Base-by-base conservation (phyloP, 805 yeast genomes). In the Tetrapisispora taiwanensis region DNA sequence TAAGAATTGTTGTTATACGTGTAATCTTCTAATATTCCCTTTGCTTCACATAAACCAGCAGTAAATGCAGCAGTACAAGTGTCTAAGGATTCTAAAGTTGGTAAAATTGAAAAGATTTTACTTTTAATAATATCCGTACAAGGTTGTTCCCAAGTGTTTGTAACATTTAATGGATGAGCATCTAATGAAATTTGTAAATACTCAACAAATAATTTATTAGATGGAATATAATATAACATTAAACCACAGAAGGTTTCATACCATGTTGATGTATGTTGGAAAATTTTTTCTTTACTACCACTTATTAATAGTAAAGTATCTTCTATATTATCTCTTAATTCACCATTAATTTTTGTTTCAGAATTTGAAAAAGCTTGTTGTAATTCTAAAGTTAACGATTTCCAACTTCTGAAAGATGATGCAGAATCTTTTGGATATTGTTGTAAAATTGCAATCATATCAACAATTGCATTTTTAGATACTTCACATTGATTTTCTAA, bases 31-130 rank as follows among this genome's bases (percentile, higher is more conserved):
- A 83, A 66, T 24, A 75, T 61, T 2, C 87, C 86, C 48, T 77
- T 74, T 4, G 82, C 74, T 51, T 83, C 87, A 44, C 81, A 67
- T 15, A 83, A 55, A 14, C 76, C 75, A 7, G 87, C 73, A 3
- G 75, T 59, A 52, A 74, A 78, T 0, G 87, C 78, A 1, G 85
- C 76, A 2, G 84, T 77, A 14, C 84, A 72, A 22, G 73, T 69
- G 53, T 80, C 84, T 38, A 80, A 66, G 2, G 72, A 65, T 57
- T 81, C 82, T 22, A 84, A 60, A 1, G 76, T 70, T 31, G 79
- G 73, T 39, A 84, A 62, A 14, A 78, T 79, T 20, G 76, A 72
- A 36, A 81, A 65, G 46, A 71, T 73, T 45, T 77, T 78, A 10
- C 74, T 78, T 39, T 71, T 73, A 38, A 83, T 63, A 8, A 81